Base-by-base conservation (phyloP, 2,329 filamentous ascomycete species). In the Sclerotinia nivalis region DNA sequence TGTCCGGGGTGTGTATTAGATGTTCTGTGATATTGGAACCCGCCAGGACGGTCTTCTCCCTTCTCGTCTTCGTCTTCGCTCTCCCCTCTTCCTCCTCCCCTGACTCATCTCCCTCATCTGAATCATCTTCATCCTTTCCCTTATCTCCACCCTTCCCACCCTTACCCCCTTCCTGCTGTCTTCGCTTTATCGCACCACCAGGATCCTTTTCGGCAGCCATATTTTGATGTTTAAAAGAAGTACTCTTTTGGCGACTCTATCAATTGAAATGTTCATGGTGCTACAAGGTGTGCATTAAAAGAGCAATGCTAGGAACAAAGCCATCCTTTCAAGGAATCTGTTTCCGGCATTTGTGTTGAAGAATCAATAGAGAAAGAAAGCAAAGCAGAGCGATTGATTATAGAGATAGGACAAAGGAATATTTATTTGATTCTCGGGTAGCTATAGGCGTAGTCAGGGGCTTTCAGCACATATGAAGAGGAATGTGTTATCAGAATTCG, bases 301-400 rank as follows among this genome's bases (percentile, higher is more conserved):
- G 2, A 64, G 6, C 1, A 34, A 60, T 45, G 2, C 5, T 20
- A 45, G 45, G 5, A 28, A 65, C 61, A 65, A 65, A 65, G 61
- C 47, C 15, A 52, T 64, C 31, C 31, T 52, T 28, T 52, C 22
- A 28, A 43, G n/a, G 13, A 37, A 65, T 50, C 61, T 65, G 47
- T 52, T 65, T 65, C 47, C 61, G 61, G 61, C 34, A 65, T 52
- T 52, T 28, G 15, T 25, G 34, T 22, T 25, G n/a, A 22, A 28
- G 47, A 18, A 7, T 28, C 28, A 22, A 28, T 22, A 25, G 31
- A 22, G 25, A 31, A 12, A 61, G n/a, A 45, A 37, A 49, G 28
- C 40, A 47, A 40, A 58, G 4, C 4, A 37, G 22, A 50, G 22
- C 6, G 37, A 12, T 28, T 64, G 1, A 25, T 52, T 4, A 40